phyloP scores from a whole-genome alignment of 371 early-diverging fungal species.

The Massospora cicadina region DNA sequence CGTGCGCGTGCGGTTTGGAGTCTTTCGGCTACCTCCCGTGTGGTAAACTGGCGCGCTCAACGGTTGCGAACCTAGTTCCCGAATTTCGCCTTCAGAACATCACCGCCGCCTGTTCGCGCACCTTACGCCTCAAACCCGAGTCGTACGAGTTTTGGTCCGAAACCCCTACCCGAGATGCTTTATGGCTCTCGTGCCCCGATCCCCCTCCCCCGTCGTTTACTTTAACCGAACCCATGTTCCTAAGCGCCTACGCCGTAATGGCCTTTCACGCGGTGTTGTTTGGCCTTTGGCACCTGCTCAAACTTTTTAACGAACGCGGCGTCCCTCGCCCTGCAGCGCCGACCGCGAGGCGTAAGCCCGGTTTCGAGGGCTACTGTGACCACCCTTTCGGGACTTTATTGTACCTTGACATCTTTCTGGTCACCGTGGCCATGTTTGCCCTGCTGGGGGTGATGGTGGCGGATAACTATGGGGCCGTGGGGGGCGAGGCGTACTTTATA shows the following conservation, averaged over 20 bases:
- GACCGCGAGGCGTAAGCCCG: slow-evolving; percentile 16
- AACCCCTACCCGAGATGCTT: slow-evolving; percentile 11
- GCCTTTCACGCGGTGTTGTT: slow-evolving; percentile 22
- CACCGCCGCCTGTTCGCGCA: slow-evolving; percentile 23
- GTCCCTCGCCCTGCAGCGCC: slow-evolving; percentile 11
- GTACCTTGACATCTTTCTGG: slow-evolving; percentile 26
- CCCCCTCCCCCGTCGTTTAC: slow-evolving; percentile 25
- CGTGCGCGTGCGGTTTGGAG: slow-evolving; percentile 19
- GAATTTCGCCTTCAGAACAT: slow-evolving; percentile 25
- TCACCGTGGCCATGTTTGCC: slow-evolving; percentile 41
- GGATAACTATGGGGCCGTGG: slow-evolving; percentile 43
- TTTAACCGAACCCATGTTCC: slow-evolving; percentile 35
- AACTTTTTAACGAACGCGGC: slow-evolving; percentile 14
- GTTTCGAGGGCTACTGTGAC: slow-evolving; percentile 39
- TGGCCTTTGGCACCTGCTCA: slow-evolving; percentile 27
- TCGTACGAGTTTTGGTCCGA: slow-evolving; percentile 20
- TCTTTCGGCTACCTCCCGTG: slow-evolving; percentile 21
- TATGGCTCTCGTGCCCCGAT: slow-evolving; percentile 34
- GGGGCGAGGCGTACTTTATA: slow-evolving; percentile 18
- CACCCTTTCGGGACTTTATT: slow-evolving; percentile 32
- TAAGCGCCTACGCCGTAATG: slow-evolving; percentile 27
- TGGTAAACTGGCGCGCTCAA: slow-evolving; percentile 15
- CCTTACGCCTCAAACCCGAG: slow-evolving; percentile 15
- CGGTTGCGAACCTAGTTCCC: slow-evolving; percentile 28
- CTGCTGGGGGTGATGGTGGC: slow-evolving; percentile 42